Conservation (phyloP, 2,329 filamentous ascomycete species). For the Cercospora berteroae region DNA sequence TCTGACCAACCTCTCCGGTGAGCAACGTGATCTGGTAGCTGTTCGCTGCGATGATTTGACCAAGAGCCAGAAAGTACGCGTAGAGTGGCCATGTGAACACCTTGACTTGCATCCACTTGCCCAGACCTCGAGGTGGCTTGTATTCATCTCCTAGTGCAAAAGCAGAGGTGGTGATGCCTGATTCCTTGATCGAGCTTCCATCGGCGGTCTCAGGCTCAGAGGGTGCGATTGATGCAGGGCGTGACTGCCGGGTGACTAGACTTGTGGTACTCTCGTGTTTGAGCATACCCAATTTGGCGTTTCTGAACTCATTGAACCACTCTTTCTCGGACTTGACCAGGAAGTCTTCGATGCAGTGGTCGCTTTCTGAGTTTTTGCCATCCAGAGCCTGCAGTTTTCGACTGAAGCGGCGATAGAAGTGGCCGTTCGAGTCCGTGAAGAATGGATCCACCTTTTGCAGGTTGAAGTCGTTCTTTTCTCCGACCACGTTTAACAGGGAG, state of each 20-base stretch:
- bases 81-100: constrained; percentile 63
- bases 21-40: constrained; percentile 65
- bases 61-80: constrained; percentile 59
- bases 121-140: constrained; percentile 56
- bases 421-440: constrained; percentile 62
- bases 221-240: constrained; percentile 13
- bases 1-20: constrained; percentile 59
- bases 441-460: constrained; percentile 40
- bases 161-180: constrained; percentile 35
- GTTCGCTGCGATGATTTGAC: constrained; percentile 62
- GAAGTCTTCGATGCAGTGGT: constrained; percentile 61
- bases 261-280: constrained; percentile 24
- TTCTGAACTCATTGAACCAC: constrained; percentile 59
- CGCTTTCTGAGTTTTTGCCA: constrained; percentile 55
- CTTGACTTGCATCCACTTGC: constrained; percentile 55
- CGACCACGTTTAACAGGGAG: constrained; percentile 57
- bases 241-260: constrained; percentile 2
- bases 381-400: constrained; percentile 54
- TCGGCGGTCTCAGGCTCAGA: constrained; percentile 25
- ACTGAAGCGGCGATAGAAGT: constrained; percentile 58
- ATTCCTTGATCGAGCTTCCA: constrained; percentile 27
- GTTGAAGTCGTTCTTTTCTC: constrained; percentile 49
- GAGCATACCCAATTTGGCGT: constrained; percentile 56
- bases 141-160: constrained; percentile 56
- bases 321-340: constrained; percentile 63